Base-by-base conservation (phyloP, 306 rosid genomes). In the Alnus rubra region DNA sequence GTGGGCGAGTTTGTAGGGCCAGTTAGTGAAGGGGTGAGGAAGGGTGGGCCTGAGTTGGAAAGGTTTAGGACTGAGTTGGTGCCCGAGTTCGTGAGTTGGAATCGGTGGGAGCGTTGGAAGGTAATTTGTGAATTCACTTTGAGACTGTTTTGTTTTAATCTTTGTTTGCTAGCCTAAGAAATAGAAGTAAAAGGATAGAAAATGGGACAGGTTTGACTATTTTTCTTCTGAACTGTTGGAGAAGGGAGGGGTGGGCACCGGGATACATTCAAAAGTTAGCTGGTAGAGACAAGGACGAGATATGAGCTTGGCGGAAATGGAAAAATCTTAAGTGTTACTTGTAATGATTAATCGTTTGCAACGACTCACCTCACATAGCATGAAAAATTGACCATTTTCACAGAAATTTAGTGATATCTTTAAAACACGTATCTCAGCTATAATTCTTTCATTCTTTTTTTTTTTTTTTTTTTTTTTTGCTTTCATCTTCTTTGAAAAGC, bases 51-150 rank as follows among this genome's bases (percentile, higher is more conserved):
- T 79, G 89, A 88, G 81, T 79, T 90, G 84, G 85, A 87, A 62
- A 82, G 78, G 89, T 63, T 88, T 82, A 90, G 78, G 81, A 86
- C 83, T 56, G 86, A 81, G 64, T 76, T 76, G 67, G 74, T 88
- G 28, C 88, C 90, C 0, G 83, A 86, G 62, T 91, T 95, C 83
- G 76, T 90, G 49, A 83, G 74, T 79, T 95, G 98, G 98, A 95
- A 95, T 50, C 82, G 75, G 45, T 86, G 89, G 89, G 92, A 89
- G 51, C 85, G 80, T 74, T 95, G 95, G 98, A 92, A 95, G 98
- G 98, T 95, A 78, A 82, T 48, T 80, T 80, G 55, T 84, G 45
- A 33, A 44, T 79, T 74, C 65, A 35, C 13, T 73, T 18, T 69
- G 62, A 9, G 35, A 67, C 78, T 47, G 49, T 72, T 12, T 63